A percentile compares a stretch with the other conserved stretches of the same genome.
These are phyloP conservation scores for Wickerhamiella allomyrinae DNA, from an alignment of 805 yeast species.

Conservation along the genomic window DNA sequence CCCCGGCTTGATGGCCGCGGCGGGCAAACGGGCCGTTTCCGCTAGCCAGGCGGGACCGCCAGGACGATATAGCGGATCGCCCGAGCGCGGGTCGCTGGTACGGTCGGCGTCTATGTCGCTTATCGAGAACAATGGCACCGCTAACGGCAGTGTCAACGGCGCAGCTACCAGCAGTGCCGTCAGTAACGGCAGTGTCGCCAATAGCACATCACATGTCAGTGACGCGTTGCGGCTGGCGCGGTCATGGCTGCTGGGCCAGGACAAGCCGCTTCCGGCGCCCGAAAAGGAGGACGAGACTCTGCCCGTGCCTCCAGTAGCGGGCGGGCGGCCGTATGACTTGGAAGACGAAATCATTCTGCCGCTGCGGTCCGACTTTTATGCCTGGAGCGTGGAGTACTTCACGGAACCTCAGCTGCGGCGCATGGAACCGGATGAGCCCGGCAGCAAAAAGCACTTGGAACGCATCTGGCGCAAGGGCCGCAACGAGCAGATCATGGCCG, in stretches of 20 bases:
- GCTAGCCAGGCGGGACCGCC: too few relatives aligned
- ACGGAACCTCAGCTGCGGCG: slow-evolving; percentile 91
- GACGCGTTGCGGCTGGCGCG: not conserved
- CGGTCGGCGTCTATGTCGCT: not conserved
- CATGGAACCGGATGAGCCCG: slow-evolving; percentile 79
- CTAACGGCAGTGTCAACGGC: too few relatives aligned
- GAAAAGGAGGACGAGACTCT: not conserved
- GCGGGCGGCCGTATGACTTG: not conserved
- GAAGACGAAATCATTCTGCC: slow-evolving; percentile 18
- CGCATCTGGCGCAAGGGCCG: slow-evolving; percentile 82
- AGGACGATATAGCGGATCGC: too few relatives aligned
- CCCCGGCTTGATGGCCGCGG: too few relatives aligned
- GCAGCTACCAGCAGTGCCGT: too few relatives aligned
- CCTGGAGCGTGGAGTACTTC: slow-evolving; percentile 63
- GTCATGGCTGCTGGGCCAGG: not conserved
- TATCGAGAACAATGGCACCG: not conserved
- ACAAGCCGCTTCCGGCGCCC: not conserved
- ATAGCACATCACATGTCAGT: not conserved
- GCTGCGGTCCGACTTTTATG: slow-evolving; percentile 25
- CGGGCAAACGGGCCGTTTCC: too few relatives aligned
- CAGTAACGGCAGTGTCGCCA: too few relatives aligned
- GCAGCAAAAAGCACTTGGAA: slow-evolving; percentile 69
- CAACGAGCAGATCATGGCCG: slow-evolving; percentile 72
- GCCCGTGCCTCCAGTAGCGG: not conserved
- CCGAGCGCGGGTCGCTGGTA: not conserved